A percentile compares a stretch with the other conserved stretches of the same genome.
These are phyloP conservation scores for Puccinia polysora DNA, from an alignment of 1,284 basidiomycete genomes.

Conservation along the genomic window DNA sequence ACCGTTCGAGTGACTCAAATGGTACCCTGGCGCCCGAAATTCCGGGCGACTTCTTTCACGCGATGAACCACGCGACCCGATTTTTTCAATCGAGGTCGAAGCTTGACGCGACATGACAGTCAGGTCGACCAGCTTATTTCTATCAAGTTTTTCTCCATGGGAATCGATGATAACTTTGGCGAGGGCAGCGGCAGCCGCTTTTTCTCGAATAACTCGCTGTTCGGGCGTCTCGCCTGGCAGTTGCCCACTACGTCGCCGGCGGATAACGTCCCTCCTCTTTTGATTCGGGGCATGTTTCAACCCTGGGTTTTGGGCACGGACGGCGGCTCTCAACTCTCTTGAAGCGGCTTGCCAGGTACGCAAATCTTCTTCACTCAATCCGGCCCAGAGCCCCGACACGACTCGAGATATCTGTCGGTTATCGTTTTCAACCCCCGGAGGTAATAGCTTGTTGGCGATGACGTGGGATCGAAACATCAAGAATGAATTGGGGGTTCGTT, in stretches of 20 bases:
- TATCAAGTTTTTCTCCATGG: constrained; percentile 27
- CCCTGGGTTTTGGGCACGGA: constrained; percentile 30
- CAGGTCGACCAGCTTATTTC: constrained; percentile 8
- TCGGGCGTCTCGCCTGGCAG: constrained; percentile 43
- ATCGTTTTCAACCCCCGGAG: constrained; percentile 73
- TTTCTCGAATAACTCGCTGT: constrained; percentile 32
- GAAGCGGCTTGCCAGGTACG: constrained; percentile 33
- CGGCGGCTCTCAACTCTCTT: constrained; percentile 35
- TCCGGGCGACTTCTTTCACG: constrained; percentile 16
- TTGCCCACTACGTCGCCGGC: constrained; percentile 29
- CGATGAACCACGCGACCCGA: neutral
- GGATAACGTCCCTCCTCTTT: constrained; percentile 33
- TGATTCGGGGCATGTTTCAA: constrained; percentile 36
- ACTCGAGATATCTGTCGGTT: constrained; percentile 60
- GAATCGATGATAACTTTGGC: constrained; percentile 37
- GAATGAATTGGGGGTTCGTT: constrained; percentile 87
- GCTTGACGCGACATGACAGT: constrained; percentile 1
- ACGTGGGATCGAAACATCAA: constrained; percentile 88
- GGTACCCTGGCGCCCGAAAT: constrained; percentile 21
- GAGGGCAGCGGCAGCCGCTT: constrained; percentile 30
- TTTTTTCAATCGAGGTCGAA: neutral
- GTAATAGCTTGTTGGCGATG: constrained; percentile 69
- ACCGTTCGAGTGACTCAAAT: neutral
- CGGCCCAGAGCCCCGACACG: constrained; percentile 40
- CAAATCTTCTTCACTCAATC: constrained; percentile 36